These are phyloP conservation scores for Calonectria pauciramosa DNA, from an alignment of 2,329 filamentous ascomycete genomes.

Conservation along the genomic window DNA sequence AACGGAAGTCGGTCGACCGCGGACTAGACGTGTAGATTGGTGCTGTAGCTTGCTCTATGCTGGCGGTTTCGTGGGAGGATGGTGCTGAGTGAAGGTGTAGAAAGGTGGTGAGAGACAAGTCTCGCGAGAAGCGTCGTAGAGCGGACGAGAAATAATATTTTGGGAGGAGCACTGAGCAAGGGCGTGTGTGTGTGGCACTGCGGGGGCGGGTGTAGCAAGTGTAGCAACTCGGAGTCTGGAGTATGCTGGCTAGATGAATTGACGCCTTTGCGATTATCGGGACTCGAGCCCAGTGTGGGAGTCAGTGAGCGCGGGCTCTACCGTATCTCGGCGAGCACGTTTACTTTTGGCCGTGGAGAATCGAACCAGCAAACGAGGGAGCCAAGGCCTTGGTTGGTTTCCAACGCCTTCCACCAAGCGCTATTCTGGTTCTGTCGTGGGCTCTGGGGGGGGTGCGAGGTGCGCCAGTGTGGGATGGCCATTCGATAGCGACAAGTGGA, in stretches of 20 bases:
- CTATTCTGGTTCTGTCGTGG: slow-evolving; percentile 29
- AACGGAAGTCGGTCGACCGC: slow-evolving; percentile 51
- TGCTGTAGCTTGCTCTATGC: slow-evolving; percentile 36
- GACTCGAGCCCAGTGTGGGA: slow-evolving; percentile 25
- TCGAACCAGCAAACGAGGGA: slow-evolving; percentile 37
- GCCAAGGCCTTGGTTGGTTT: slow-evolving; percentile 44
- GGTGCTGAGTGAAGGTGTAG: slow-evolving; percentile 32
- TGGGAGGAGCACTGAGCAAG: slow-evolving; percentile 50
- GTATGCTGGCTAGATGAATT: slow-evolving; percentile 46
- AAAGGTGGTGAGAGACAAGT: slow-evolving; percentile 43
- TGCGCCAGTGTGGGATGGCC: slow-evolving; percentile 28
- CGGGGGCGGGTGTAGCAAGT: slow-evolving; percentile 41
- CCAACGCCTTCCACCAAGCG: slow-evolving; percentile 47
- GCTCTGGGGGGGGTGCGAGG: slow-evolving; percentile 20
- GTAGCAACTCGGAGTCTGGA: slow-evolving; percentile 41
- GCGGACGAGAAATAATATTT: slow-evolving; percentile 57
- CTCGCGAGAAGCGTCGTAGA: slow-evolving; percentile 45
- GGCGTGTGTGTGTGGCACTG: slow-evolving; percentile 48
- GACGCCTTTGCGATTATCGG: slow-evolving; percentile 52
- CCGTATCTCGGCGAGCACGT: slow-evolving; percentile 27
- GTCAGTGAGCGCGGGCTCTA: slow-evolving; percentile 15
- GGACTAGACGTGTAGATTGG: slow-evolving; percentile 41
- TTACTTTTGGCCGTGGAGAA: slow-evolving; percentile 23
- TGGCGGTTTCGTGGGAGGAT: slow-evolving; percentile 29
- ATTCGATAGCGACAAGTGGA: slow-evolving; percentile 41